These are phyloP conservation scores for Raphanus raphanistrum DNA, from an alignment of 345 rosid genomes.

Conservation along the genomic window DNA sequence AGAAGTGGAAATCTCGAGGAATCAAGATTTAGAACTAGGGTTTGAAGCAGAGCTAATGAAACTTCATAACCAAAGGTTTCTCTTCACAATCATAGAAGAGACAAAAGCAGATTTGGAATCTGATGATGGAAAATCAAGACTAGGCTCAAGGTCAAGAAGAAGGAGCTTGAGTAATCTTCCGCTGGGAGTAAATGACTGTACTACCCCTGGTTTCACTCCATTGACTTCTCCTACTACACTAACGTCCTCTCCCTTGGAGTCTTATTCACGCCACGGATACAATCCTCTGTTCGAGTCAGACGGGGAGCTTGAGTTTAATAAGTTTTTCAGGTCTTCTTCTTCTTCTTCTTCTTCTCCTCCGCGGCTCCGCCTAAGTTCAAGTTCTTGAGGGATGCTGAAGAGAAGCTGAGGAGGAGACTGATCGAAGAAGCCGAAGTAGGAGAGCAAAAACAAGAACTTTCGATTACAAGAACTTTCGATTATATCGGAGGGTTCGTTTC, in stretches of 20 bases:
- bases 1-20: conserved; percentile 22
- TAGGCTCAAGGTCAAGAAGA: conserved; percentile 58
- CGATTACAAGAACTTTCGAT: neutral
- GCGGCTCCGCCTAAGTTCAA: conserved; percentile 95
- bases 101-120: conserved; percentile 95
- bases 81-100: conserved; percentile 95
- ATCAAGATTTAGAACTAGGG: conserved; percentile 54
- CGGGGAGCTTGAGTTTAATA: conserved; percentile 52
- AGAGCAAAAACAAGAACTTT: conserved; percentile 10
- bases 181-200: conserved; percentile 28
- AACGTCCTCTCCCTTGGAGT: conserved; percentile 52
- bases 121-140: conserved; percentile 70
- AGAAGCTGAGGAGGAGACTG: conserved; percentile 63
- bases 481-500: conserved; percentile 51
- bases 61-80: conserved; percentile 88
- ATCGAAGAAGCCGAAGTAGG: conserved; percentile 56
- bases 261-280: conserved; percentile 58
- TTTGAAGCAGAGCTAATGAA: conserved; percentile 88
- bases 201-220: conserved; percentile 61
- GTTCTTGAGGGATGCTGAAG: conserved; percentile 96
- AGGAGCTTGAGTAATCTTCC: conserved; percentile 74
- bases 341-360: conserved; percentile 78
- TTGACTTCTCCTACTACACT: conserved; percentile 66
- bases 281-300: conserved; percentile 87
- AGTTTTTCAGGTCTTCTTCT: conserved; percentile 38